A percentile compares a stretch with the other conserved stretches of the same genome.
phyloP scores from a whole-genome alignment of 768 basidiomycete genomes.

The Termitomyces sp. region DNA sequence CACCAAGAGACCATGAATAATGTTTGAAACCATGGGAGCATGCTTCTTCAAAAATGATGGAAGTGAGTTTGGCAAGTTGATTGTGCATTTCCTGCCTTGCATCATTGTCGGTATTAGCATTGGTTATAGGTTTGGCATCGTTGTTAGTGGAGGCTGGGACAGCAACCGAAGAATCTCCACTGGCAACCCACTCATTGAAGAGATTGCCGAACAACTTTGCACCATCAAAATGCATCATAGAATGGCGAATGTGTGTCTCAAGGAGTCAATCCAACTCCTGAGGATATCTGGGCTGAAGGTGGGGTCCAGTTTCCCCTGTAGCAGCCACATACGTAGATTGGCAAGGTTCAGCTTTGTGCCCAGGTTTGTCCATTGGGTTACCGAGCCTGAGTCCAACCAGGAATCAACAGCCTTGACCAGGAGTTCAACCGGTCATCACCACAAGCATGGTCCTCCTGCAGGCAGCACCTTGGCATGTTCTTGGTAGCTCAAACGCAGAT shows the following conservation, averaged over 20 bases:
- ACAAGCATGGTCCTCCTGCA: constrained; percentile 19
- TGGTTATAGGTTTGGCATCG: constrained; percentile 1
- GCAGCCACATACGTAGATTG: constrained; percentile 34
- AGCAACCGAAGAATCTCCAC: constrained; percentile 35
- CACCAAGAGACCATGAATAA: no score
- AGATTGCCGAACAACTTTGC: constrained; percentile 39
- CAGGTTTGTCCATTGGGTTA: constrained; percentile 12
- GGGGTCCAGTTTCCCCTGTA: constrained; percentile 38
- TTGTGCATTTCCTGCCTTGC: constrained; percentile 40
- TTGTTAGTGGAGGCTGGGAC: constrained; percentile 11
- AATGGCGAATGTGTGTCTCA: constrained; percentile 35
- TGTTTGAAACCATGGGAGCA: no score
- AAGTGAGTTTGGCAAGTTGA: constrained; percentile 23
- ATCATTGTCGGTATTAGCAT: constrained; percentile 22
- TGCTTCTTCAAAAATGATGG: constrained; percentile 39
- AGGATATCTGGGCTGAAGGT: constrained; percentile 32
- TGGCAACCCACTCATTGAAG: constrained; percentile 41
- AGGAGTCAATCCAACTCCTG: constrained; percentile 33
- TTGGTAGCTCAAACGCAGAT: constrained; percentile 32
- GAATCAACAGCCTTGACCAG: constrained; percentile 28
- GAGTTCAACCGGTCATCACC: constrained; percentile 26
- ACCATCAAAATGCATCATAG: constrained; percentile 32
- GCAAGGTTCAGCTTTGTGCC: constrained; percentile 23
- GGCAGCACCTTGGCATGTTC: constrained; percentile 30
- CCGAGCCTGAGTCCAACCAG: constrained; percentile 32